Evolutionary conservation across 2,329 filamentous ascomycete genomes (phyloP), one percentile per base, ranked within the genome.

Genomic region (Aspergillus arachidicola): DNA sequence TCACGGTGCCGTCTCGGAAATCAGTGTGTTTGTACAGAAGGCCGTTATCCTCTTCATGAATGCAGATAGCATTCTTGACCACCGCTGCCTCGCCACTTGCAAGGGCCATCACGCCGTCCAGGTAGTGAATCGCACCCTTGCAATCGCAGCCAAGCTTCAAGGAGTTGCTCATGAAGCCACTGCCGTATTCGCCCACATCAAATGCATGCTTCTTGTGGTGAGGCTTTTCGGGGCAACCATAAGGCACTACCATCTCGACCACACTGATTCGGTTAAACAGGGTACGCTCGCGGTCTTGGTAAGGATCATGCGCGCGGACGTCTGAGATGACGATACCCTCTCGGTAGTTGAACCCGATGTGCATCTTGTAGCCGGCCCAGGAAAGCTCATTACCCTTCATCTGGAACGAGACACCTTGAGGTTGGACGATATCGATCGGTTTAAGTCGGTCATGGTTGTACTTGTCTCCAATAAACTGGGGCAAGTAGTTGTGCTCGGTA

Each of bases 1-100:
- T 93, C 59, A 89, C 87, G 0, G 90, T 93, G 56, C 94, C 90
- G 72, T 97, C 93, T 48, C 93, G 87, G 85, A 96, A 96, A 79
- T 97, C 93, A 16, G 88, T 93, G 80, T 95, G 92, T 81, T 97
- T 97, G 86, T 54, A 60, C 9, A 48, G 28, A 4, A 60, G 50
- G 11, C 59, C 59, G 16, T 60, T 60, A n/a, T 60, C 59, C 28
- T 56, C 59, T 14, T 60, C 59, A 23, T 60, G 59, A 2, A 60
- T 56, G 12, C 59, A 60, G 23, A 59, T 41, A 7, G 45, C 32
- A 5, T 34, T 51, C 48, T 59, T 59, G 11, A 59, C 21, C 10
- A 43, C 57, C 1, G 45, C 45, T 0, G 71, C 66, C 43, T 69
- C 68, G 21, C 71, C 71, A 26, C 67, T 69, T 23, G 62, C 56